A percentile compares a stretch with the other conserved stretches of the same genome.
Evolutionary conservation across 140 eudicot genomes (phyloP).

Genomic region (Bidens hawaiensis): DNA sequence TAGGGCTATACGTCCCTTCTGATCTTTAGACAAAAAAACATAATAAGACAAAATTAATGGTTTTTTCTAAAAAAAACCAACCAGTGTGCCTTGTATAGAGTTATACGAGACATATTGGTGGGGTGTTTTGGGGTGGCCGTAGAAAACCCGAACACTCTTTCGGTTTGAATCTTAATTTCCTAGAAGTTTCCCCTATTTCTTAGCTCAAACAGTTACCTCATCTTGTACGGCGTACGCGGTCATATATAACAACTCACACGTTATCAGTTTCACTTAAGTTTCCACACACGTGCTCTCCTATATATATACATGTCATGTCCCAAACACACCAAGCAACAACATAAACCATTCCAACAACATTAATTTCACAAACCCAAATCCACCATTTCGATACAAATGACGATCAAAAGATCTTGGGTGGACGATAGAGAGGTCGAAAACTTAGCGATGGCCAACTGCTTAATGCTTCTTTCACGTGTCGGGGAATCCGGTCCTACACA

Average conservation of each 20-base stretch:
- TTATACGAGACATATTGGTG: too few relatives aligned
- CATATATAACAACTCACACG: constrained; percentile 6
- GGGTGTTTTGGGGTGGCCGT: too few relatives aligned
- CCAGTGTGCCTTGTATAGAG: too few relatives aligned
- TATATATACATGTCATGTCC: constrained; percentile 9
- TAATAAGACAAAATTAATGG: too few relatives aligned
- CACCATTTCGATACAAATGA: too few relatives aligned
- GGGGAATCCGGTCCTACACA: constrained; percentile 16
- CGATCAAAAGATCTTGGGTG: constrained; percentile 30
- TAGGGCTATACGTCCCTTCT: too few relatives aligned
- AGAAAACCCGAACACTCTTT: neutral
- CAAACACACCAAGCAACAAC: neutral
- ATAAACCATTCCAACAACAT: neutral
- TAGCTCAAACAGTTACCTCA: constrained; percentile 19
- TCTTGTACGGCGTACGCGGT: constrained; percentile 22
- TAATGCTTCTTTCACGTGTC: constrained; percentile 36
- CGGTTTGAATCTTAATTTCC: constrained; percentile 10
- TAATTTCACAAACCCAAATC: neutral
- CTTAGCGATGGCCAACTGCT: constrained; percentile 43
- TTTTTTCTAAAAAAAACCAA: too few relatives aligned
- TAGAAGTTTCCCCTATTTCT: constrained; percentile 23
- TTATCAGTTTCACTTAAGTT: neutral
- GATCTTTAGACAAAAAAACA: too few relatives aligned
- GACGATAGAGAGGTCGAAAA: constrained; percentile 28
- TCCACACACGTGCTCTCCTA: neutral